Base-by-base conservation (phyloP, 2,329 filamentous ascomycete genomes). In the Aureobasidium sp. region DNA sequence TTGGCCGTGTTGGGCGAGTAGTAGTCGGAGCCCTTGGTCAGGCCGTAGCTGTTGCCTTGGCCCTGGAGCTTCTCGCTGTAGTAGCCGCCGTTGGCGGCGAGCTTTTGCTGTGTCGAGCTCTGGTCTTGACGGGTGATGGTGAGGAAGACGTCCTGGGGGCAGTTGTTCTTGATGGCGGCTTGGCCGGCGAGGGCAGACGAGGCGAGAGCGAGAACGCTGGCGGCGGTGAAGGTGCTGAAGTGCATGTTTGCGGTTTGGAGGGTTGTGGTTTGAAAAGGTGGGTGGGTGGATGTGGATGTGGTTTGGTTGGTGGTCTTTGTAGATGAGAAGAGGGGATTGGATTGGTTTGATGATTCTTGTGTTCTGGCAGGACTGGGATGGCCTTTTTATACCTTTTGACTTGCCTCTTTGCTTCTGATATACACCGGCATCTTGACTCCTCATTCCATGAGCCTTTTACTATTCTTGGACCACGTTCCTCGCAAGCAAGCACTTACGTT, bases 1-100 rank as follows among this genome's bases (percentile, higher is more conserved):
- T 70, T 70, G 23, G 66, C 50, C 4, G 65, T 66, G 40, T 61
- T 60, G 8, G 61, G 31, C 47, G 53, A 61, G 64, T 66, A 70
- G 65, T 68, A 68, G 47, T 66, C 60, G 21, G 61, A 49, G 29
- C 57, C 60, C 33, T 67, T 66, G 40, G 70, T 65, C 19, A 73
- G 61, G 42, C 66, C 70, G 60, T 70, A 65, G 59, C 62, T 67
- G 64, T 71, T 71, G 59, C 68, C 69, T 29, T 62, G 60, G 51
- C 69, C 70, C 13, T 49, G 35, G 55, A 70, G 67, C 2, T 35
- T 10, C 35, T 54, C 57, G n/a, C 60, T 40, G 63, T 65, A 70
- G 23, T 64, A 63, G 9, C 63, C 61, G 27, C 64, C 65, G 57
- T 63, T 61, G n/a, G 60, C 35, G 21, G 68, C 60, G 15, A 65